Evolutionary conservation across 1,284 basidiomycete species (phyloP), one percentile per base, ranked within the genome.

Genomic region (Cutaneotrichosporon sp.): DNA sequence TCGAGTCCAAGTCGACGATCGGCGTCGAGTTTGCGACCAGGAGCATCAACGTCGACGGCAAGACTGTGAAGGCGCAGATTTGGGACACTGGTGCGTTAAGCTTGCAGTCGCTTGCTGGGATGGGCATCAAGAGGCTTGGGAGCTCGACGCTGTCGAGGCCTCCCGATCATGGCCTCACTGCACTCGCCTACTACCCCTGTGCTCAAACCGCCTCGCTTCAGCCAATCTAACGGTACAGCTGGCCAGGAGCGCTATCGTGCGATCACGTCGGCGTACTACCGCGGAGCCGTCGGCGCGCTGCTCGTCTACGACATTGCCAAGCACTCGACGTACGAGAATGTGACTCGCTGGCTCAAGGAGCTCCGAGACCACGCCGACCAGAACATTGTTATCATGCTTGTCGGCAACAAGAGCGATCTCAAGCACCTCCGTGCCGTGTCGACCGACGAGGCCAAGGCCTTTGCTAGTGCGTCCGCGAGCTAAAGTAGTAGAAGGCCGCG

Each of bases 1-100:
- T 96, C 68, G 94, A 98, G 73, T 93, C 90, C 57, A 97, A 97
- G 79, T 96, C 92, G 59, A 98, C 94, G 20, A 98, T 99, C 75
- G 94, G 94, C 55, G 96, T 99, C 67, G 96, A 99, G 77, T 98
- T 99, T 71, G 94, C 94, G 9, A 97, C 94, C 45, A 84, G 96
- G 68, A 91, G 90, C 45, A 91, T 94, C 75, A 87, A 83, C 61
- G 90, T 97, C 16, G 94, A 97, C 75, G 84, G 85, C 39, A 99
- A 99, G 84, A 96, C 87, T 5, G 83, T 99, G 67, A 98, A 98
- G 79, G 94, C 94, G 26, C 94, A 99, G 78, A 97, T 99, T 67
- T 99, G 94, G 94, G 96, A 99, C 78, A 97, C 92, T 67, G 89
- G 88, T 89, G 57, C 61, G 81, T 76, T 25, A 41, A n/a, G n/a